Evolutionary conservation across 2,329 filamentous ascomycete genomes (phyloP).

Genomic region (Penicillium sp.): DNA sequence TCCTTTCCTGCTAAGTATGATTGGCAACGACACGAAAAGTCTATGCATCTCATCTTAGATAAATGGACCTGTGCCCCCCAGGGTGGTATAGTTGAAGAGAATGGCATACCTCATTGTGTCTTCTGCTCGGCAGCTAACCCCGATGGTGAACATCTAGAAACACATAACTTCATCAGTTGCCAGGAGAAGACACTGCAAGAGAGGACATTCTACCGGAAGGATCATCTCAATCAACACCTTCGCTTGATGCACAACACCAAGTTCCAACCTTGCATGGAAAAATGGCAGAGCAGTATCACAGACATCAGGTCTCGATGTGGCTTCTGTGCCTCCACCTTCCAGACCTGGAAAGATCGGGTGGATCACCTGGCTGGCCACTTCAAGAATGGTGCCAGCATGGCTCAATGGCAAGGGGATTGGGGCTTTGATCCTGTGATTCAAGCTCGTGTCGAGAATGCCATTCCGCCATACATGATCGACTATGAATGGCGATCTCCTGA

Average conservation of each 20-base stretch:
- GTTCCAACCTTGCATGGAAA: slow-evolving; percentile 57
- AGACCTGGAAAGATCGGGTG: slow-evolving; percentile 48
- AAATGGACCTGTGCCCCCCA: slow-evolving; percentile 63
- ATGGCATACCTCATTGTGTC: slow-evolving; percentile 57
- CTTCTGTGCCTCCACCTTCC: slow-evolving; percentile 43
- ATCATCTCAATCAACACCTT: slow-evolving; percentile 63
- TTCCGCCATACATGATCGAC: slow-evolving; percentile 40
- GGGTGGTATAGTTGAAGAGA: slow-evolving; percentile 54
- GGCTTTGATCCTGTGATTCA: slow-evolving; percentile 41
- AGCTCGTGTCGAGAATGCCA: slow-evolving; percentile 38
- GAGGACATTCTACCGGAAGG: slow-evolving; percentile 63
- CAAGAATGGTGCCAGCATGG: slow-evolving; percentile 40
- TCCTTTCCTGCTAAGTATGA: slow-evolving; percentile 60
- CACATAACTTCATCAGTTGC: slow-evolving; percentile 60
- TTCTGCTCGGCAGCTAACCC: slow-evolving; percentile 60
- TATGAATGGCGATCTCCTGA: slow-evolving; percentile 33
- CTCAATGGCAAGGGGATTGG: slow-evolving; percentile 45
- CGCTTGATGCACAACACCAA: slow-evolving; percentile 61
- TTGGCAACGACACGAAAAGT: slow-evolving; percentile 62
- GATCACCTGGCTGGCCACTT: slow-evolving; percentile 45
- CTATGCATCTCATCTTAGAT: slow-evolving; percentile 57
- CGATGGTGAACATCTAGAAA: slow-evolving; percentile 57
- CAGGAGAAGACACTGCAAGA: slow-evolving; percentile 62
- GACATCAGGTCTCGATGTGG: slow-evolving; percentile 54
- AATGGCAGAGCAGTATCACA: slow-evolving; percentile 58